phyloP scores from a whole-genome alignment of 1,284 basidiomycete genomes.

The Irpex sp. region DNA sequence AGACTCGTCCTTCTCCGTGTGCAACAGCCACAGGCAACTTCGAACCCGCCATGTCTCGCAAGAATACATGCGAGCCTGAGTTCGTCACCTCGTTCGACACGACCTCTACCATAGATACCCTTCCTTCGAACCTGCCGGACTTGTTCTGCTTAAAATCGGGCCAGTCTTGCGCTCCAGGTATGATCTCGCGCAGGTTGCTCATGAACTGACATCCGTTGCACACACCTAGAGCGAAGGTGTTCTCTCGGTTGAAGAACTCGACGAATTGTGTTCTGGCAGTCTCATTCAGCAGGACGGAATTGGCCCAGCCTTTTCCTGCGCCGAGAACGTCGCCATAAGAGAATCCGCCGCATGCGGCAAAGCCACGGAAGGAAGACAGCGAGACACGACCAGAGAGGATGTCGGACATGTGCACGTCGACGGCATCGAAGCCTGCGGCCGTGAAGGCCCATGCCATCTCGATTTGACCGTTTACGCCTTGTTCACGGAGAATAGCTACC shows the following conservation, averaged over 20 bases:
- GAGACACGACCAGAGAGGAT: conserved; percentile 72
- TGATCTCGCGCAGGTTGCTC: conserved; percentile 81
- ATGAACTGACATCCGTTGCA: conserved; percentile 99
- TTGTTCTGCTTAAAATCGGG: conserved; percentile 90
- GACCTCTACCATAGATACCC: conserved; percentile 81
- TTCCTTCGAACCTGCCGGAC: conserved; percentile 89
- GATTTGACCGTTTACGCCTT: conserved; percentile 96
- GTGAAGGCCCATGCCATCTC: conserved; percentile 99
- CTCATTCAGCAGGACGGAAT: conserved; percentile 84
- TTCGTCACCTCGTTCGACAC: conserved; percentile 51
- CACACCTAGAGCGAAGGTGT: conserved; percentile 91
- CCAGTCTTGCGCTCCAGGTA: conserved; percentile 87
- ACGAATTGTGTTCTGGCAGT: conserved; percentile 74
- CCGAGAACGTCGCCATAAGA: conserved; percentile 98
- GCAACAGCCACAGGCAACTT: conserved; percentile 91
- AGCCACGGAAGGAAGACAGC: conserved; percentile 74
- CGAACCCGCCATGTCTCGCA: conserved; percentile 85
- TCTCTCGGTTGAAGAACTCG: conserved; percentile 75
- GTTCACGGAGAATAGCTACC: conserved; percentile 95
- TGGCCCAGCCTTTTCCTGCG: conserved; percentile 97
- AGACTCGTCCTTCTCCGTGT: conserved; percentile 91
- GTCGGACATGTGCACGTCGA: conserved; percentile 99
- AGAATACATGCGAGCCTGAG: conserved; percentile 69
- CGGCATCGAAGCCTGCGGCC: conserved; percentile 88
- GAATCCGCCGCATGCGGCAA: conserved; percentile 97